A percentile compares a stretch with the other conserved stretches of the same genome.
Conservation (phyloP, 768 basidiomycete species). For the Mycena floridula region DNA sequence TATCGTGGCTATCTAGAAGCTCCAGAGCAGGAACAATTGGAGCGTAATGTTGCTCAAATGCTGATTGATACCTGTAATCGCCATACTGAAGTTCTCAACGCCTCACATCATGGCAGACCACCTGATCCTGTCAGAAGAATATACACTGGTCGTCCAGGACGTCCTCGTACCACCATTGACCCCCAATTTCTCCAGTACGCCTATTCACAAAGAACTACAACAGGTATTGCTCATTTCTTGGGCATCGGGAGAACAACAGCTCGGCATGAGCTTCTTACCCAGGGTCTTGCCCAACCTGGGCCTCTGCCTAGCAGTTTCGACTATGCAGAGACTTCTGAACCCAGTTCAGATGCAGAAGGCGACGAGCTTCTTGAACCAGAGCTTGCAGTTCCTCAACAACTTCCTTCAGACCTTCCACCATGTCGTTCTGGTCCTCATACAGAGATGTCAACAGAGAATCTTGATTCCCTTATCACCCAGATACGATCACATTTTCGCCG, state of each 20-base stretch:
- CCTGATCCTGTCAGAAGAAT: too few species aligned
- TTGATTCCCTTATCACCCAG: too few species aligned
- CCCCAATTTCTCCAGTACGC: slow-evolving; percentile 6
- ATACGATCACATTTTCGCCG: slow-evolving; percentile 9
- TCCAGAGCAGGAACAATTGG: too few species aligned
- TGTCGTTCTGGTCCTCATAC: slow-evolving; percentile 3
- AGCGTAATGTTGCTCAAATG: too few species aligned
- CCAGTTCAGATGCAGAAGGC: background rate
- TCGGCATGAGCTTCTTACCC: background rate
- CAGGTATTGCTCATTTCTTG: slow-evolving; percentile 3
- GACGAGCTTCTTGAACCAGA: slow-evolving; percentile 1
- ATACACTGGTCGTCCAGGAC: too few species aligned
- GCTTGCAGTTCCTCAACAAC: background rate
- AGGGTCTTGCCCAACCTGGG: slow-evolving; percentile 4
- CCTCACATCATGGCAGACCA: too few species aligned
- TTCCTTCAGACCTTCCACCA: background rate
- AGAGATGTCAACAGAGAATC: slow-evolving; percentile 10
- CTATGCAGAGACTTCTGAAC: background rate
- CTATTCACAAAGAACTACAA: slow-evolving; percentile 2
- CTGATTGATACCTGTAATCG: too few species aligned
- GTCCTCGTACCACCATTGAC: too few species aligned
- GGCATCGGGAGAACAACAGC: slow-evolving; percentile 1
- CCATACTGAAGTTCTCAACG: too few species aligned
- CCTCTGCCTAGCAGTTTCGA: background rate
- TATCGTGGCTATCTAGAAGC: too few species aligned